A percentile compares a stretch with the other conserved stretches of the same genome.
phyloP scores from a whole-genome alignment of 1,284 basidiomycete genomes.

The Cryptococcus sp. region DNA sequence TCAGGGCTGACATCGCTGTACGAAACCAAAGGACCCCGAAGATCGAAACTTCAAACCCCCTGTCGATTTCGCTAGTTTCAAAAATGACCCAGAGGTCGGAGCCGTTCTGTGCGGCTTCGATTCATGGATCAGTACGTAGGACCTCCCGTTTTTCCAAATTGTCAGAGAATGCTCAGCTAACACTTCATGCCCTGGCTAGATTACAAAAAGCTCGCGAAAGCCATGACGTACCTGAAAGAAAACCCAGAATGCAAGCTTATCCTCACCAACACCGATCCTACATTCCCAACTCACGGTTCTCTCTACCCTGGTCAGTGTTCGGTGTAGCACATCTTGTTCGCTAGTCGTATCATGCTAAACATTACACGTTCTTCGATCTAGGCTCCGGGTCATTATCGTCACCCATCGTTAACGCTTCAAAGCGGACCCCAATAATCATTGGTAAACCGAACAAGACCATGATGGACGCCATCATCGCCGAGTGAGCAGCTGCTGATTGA shows the following conservation, averaged over 20 bases:
- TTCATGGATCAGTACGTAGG: constrained; percentile 46
- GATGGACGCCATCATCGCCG: constrained; percentile 94
- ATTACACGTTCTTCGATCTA: constrained; percentile 8
- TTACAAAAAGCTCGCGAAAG: constrained; percentile 92
- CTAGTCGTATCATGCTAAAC: neutral
- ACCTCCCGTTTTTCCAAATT: neutral
- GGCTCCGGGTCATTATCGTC: constrained; percentile 77
- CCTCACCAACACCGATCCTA: constrained; percentile 89
- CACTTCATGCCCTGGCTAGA: constrained; percentile 56
- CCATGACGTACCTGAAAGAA: constrained; percentile 81
- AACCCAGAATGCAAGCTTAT: constrained; percentile 83
- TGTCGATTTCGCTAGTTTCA: constrained; percentile 67
- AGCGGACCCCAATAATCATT: constrained; percentile 71
- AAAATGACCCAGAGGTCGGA: constrained; percentile 74
- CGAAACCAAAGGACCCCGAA: constrained; percentile 65
- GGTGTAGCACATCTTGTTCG: neutral
- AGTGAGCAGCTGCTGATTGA: constrained; percentile 59
- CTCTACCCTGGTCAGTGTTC: constrained; percentile 71
- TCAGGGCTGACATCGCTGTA: constrained; percentile 3
- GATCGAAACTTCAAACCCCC: constrained; percentile 77
- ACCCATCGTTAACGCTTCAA: constrained; percentile 69
- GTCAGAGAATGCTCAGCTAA: constrained; percentile 1
- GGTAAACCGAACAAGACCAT: constrained; percentile 92
- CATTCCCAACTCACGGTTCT: constrained; percentile 77
- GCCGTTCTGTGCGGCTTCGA: constrained; percentile 89